A percentile compares a stretch with the other conserved stretches of the same genome.
phyloP scores from a whole-genome alignment of 129 eudicot species.

The Oenanthe sinensis region DNA sequence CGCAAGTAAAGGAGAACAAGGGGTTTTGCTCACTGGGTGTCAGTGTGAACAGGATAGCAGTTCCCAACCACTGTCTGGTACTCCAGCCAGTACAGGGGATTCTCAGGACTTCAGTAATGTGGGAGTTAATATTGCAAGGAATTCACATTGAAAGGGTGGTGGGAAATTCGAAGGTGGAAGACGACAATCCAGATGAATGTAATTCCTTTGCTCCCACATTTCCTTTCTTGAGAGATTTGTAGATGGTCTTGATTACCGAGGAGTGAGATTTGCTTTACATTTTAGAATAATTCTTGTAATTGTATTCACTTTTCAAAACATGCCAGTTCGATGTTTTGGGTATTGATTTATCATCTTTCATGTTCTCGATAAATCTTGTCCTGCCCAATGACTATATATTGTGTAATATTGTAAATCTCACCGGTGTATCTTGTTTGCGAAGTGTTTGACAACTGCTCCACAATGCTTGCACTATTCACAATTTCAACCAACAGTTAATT shows the following conservation, averaged over 20 bases:
- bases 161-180: constrained; percentile 52
- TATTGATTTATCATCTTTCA: neutral
- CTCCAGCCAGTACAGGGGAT: constrained; percentile 15
- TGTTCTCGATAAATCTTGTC: neutral
- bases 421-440: neutral
- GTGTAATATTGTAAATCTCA: neutral
- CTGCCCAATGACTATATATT: neutral
- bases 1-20: constrained; percentile 20
- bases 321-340: neutral
- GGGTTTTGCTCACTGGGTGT: constrained; percentile 20
- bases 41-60: constrained; percentile 22
- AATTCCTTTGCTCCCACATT: neutral
- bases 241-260: neutral
- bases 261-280: neutral
- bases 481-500: neutral
- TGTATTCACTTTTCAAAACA: neutral
- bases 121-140: constrained; percentile 29
- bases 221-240: neutral
- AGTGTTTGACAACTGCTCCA: neutral
- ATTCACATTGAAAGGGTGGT: constrained; percentile 43
- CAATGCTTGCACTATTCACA: neutral
- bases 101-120: constrained; percentile 23
- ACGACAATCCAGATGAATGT: constrained; percentile 17
- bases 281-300: neutral
- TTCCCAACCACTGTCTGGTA: constrained; percentile 19